These are phyloP conservation scores for Eucalyptus sideroxylon DNA, from an alignment of 345 rosid genomes.

Conservation along the genomic window DNA sequence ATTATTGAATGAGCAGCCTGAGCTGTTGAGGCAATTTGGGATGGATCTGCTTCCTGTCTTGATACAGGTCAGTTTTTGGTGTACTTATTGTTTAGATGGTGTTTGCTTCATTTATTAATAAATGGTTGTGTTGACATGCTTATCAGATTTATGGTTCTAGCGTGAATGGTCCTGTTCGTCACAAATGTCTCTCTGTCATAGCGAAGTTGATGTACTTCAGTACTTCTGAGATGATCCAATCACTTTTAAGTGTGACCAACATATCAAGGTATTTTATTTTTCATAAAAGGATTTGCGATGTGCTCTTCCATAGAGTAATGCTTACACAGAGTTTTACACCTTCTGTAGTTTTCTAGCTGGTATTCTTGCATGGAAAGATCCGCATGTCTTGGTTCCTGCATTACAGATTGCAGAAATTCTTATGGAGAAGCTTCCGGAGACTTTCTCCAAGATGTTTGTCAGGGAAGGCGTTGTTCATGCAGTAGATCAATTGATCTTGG, in stretches of 20 bases:
- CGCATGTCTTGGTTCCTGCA: constrained; percentile 92
- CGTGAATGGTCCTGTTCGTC: constrained; percentile 86
- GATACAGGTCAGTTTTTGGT: constrained; percentile 54
- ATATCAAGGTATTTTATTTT: constrained; percentile 62
- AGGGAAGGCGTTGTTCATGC: constrained; percentile 99
- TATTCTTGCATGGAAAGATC: constrained; percentile 99
- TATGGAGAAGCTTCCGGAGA: constrained; percentile 98
- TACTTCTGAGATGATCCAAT: constrained; percentile 82
- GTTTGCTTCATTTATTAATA: not conserved
- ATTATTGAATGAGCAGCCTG: constrained; percentile 80
- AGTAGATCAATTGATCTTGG: constrained; percentile 79
- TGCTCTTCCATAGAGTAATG: not conserved
- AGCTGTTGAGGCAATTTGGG: constrained; percentile 89
- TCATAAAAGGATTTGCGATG: not conserved
- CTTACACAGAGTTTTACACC: not conserved
- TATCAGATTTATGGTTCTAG: constrained; percentile 95
- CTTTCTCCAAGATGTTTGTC: constrained; percentile 87
- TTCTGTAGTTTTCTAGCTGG: constrained; percentile 83
- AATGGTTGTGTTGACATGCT: constrained; percentile 3
- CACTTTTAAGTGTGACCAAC: constrained; percentile 73
- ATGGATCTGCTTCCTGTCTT: constrained; percentile 95
- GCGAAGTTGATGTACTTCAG: constrained; percentile 97
- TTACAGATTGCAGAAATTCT: constrained; percentile 94
- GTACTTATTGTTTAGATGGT: not conserved
- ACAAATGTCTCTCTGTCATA: constrained; percentile 91